Evolutionary conservation across 169 alveolate species (phyloP), one percentile per base, ranked within the genome.

Genomic region (Blepharisma undulans): DNA sequence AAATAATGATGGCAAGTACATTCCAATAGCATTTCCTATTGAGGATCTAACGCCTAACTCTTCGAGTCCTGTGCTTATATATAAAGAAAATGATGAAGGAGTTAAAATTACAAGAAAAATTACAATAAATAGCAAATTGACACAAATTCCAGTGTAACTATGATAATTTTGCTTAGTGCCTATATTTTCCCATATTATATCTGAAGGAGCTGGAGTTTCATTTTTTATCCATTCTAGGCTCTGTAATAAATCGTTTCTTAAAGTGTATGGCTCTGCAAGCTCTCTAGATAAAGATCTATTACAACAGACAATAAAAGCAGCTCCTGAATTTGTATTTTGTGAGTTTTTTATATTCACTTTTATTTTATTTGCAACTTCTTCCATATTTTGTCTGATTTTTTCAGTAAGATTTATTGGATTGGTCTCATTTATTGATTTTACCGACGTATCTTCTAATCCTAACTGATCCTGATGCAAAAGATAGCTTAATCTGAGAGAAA

Each of bases 101-200:
- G 89, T 82, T 30, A 82, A 60, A 34, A 82, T 22, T 27, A 82
- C 27, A 32, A 82, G 34, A 60, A 82, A 82, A 21, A 82, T 72
- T 6, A 32, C 27, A 6, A 60, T n/a, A 59, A 82, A 82, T 3
- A 82, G 29, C 29, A 82, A 48, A 60, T 82, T 60, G n/a, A 32
- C 8, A 21, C 33, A 82, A 32, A 78, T 29, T 5, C 60, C 29
- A 2, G 86, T 27, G 16, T 21, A 27, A 5, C 8, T 32, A 5
- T 22, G 29, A 78, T 2, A 78, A 29, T 78, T 78, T 32, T 29
- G 8, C 25, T 2, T 2, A 21, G 29, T 22, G 27, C 89, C 89
- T 36, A 60, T 74, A 60, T 82, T 82, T 82, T 82, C 34, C 78
- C 89, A 82, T 21, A 36, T 82, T 3, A 82, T 22, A 30, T 82